Base-by-base conservation (phyloP, 1,284 basidiomycete genomes). In the Malassezia yamatoensis region DNA sequence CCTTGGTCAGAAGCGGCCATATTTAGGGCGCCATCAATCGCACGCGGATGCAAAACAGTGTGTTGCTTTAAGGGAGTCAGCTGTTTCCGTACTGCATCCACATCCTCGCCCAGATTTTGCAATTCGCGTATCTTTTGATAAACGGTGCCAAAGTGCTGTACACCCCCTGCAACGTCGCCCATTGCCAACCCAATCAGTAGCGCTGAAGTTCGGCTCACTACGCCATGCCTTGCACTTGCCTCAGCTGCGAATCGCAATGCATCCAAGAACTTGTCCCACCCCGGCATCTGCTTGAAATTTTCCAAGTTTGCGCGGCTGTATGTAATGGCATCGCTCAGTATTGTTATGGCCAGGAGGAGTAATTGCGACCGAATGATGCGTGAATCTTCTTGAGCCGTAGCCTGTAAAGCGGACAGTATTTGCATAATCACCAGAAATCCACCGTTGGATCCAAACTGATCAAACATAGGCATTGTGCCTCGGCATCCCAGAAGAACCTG, bases 341-440 rank as follows among this genome's bases (percentile, higher is more conserved):
- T 64, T 12, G 65, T 56, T 18, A 72, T 58, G 6, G 68, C 55
- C 2, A 61, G 55, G 39, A 64, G 59, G 50, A 68, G 63, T 33
- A 72, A 60, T 43, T 67, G 49, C 18, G 42, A 29, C 15, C 39
- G 40, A 15, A 15, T 11, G 15, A 21, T 41, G 15, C 32, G 46
- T 42, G 20, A 7, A 6, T 24, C 18, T 4, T 38, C 41, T n/a
- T 29, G 20, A 6, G 29, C 39, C 7, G 37, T 49, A 13, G 18
- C 36, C 34, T 67, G 63, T 7, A 72, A 52, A 0, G 61, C 53
- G 5, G 62, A 63, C 9, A 72, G 60, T n/a, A 70, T 55, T 45
- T 68, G 66, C 8, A 68, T 46, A 5, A 72, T 57, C 32, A 63
- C 63, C 12, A 70, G 53, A 21, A 70, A 70, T 16, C 69, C 69